A percentile compares a stretch with the other conserved stretches of the same genome.
These are phyloP conservation scores for Pulicaria dysenterica DNA, from an alignment of 129 eudicot genomes.

Conservation along the genomic window DNA sequence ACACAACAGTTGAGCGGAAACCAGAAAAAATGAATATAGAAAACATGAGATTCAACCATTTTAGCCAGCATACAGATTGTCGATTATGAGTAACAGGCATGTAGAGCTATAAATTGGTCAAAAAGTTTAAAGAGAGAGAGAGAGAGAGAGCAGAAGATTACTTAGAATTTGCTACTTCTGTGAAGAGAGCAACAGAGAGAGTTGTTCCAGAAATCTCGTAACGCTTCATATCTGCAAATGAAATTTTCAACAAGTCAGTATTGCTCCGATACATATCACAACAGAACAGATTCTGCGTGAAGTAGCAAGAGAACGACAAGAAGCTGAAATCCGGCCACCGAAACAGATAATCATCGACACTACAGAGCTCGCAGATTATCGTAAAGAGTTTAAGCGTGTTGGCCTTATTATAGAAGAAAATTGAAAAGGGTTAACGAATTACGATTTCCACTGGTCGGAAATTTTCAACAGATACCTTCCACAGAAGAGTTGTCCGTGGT, in stretches of 20 bases:
- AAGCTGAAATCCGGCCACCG: slow-evolving; percentile 92
- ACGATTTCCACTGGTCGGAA: too few relatives aligned
- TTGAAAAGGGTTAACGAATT: too few relatives aligned
- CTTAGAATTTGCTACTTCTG: slow-evolving; percentile 83
- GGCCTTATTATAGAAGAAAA: too few relatives aligned
- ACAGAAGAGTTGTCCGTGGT: too few relatives aligned
- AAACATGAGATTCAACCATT: neutral
- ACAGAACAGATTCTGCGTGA: slow-evolving; percentile 95
- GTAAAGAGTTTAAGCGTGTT: slow-evolving; percentile 80
- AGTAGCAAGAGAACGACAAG: slow-evolving; percentile 90
- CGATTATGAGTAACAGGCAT: neutral
- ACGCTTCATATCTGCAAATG: slow-evolving; percentile 55
- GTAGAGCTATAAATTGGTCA: neutral
- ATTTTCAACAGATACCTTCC: too few relatives aligned
- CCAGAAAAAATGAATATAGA: neutral
- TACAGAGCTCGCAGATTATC: slow-evolving; percentile 78
- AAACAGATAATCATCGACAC: slow-evolving; percentile 87
- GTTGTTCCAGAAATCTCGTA: slow-evolving; percentile 60
- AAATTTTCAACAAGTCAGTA: neutral
- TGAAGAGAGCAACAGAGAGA: slow-evolving; percentile 69
- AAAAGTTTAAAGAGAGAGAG: neutral
- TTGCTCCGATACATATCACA: slow-evolving; percentile 79
- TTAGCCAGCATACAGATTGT: too few relatives aligned
- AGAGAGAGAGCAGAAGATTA: slow-evolving; percentile 29
- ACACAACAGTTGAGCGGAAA: neutral